Evolutionary conservation across 1,284 basidiomycete genomes (phyloP).

Genomic region (Ceratobasidium sp.): DNA sequence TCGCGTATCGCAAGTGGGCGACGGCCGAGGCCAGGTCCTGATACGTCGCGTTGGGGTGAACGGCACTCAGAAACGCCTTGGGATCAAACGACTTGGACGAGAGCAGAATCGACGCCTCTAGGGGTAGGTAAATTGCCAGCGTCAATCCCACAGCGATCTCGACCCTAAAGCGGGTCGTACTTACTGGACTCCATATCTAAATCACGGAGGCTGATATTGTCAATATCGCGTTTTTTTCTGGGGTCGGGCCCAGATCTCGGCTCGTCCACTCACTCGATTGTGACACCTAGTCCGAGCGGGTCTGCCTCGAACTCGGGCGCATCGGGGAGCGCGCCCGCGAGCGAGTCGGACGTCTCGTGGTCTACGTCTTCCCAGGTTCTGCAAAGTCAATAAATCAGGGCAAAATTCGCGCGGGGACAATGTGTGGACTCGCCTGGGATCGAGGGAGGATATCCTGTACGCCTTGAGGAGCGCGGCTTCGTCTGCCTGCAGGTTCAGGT

Average conservation of each 20-base stretch:
- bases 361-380: constrained; percentile 84
- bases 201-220: constrained; percentile 60
- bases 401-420: constrained; percentile 3
- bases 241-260: neutral
- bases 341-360: constrained; percentile 72
- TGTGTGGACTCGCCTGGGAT: constrained; percentile 62
- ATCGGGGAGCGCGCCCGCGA: constrained; percentile 62
- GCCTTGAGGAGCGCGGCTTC: constrained; percentile 75
- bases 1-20: constrained; percentile 70
- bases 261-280: constrained; percentile 63
- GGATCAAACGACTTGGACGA: constrained; percentile 96
- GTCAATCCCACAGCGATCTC: constrained; percentile 25
- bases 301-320: constrained; percentile 65
- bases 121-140: constrained; percentile 16
- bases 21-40: constrained; percentile 86
- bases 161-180: constrained; percentile 47
- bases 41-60: constrained; percentile 96
- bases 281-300: constrained; percentile 68
- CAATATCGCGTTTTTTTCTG: constrained; percentile 36
- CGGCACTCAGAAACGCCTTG: constrained; percentile 87
- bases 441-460: constrained; percentile 72
- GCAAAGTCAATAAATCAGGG: neutral
- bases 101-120: constrained; percentile 81
- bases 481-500: constrained; percentile 70
- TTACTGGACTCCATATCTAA: constrained; percentile 77